Conservation (phyloP, 2,329 filamentous ascomycete species). For the Byssochlamys sp. region DNA sequence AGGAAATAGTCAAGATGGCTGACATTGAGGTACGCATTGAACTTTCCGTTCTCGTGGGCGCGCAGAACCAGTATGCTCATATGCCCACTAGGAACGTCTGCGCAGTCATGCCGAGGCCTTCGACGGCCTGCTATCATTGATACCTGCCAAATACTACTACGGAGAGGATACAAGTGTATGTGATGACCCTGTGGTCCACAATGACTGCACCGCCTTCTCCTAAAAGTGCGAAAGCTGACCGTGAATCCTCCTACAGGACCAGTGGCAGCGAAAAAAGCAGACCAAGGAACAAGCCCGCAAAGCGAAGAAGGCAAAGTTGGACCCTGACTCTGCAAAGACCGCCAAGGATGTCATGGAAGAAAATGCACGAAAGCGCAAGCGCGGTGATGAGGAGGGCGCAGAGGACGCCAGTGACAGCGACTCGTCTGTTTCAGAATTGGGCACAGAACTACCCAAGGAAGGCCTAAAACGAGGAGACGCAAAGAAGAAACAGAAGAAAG, state of each 20-base stretch:
- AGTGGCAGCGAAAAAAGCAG: slow-evolving; percentile 94
- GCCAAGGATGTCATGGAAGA: slow-evolving; percentile 92
- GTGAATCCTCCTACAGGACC: slow-evolving; percentile 50
- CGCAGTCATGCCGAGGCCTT: slow-evolving; percentile 61
- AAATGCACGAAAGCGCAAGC: slow-evolving; percentile 68
- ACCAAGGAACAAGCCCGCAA: slow-evolving; percentile 77
- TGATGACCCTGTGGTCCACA: slow-evolving; percentile 16
- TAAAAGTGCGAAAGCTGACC: slow-evolving; percentile 1
- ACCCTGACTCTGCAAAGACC: slow-evolving; percentile 81
- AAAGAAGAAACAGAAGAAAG: slow-evolving; percentile 48
- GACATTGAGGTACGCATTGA: slow-evolving; percentile 29
- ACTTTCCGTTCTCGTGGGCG: background rate
- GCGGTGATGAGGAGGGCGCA: slow-evolving; percentile 54
- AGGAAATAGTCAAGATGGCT: slow-evolving; percentile 18
- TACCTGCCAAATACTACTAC: slow-evolving; percentile 84
- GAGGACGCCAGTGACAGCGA: slow-evolving; percentile 26
- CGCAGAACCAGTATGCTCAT: slow-evolving; percentile 8
- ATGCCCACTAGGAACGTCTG: slow-evolving; percentile 35
- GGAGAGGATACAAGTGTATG: slow-evolving; percentile 73
- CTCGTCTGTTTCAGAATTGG: slow-evolving; percentile 38
- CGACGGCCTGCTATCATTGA: slow-evolving; percentile 75
- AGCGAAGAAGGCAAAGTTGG: slow-evolving; percentile 77
- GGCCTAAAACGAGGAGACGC: slow-evolving; percentile 45
- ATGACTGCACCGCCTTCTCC: slow-evolving; percentile 1
- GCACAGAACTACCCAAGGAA: slow-evolving; percentile 47